These are phyloP conservation scores for Hymenoscyphus linearis DNA, from an alignment of 2,329 filamentous ascomycete genomes.

Conservation along the genomic window DNA sequence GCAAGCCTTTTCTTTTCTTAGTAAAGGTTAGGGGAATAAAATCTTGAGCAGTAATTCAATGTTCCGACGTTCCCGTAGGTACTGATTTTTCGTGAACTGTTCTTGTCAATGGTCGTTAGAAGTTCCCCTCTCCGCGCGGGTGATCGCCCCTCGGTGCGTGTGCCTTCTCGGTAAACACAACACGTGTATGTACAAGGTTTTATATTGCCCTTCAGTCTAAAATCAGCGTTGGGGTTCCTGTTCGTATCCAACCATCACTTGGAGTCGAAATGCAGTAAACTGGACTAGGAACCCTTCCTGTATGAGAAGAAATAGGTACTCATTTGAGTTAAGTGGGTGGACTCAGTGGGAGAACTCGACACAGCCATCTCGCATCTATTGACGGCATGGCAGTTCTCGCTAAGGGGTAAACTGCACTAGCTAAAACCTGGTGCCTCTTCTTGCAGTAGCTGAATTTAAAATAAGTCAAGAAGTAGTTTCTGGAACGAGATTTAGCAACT, in stretches of 20 bases:
- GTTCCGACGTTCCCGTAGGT: neutral
- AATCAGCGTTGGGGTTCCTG: neutral
- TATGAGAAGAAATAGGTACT: neutral
- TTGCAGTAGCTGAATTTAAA: neutral
- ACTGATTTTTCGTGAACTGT: neutral
- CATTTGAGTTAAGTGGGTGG: neutral
- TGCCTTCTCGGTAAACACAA: neutral
- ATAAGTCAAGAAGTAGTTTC: too few species aligned
- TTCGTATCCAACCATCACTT: neutral
- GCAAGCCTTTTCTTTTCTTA: neutral
- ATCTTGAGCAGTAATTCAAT: neutral
- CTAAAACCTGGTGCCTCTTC: neutral
- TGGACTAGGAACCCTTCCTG: neutral
- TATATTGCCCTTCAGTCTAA: neutral
- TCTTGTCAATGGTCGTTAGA: neutral
- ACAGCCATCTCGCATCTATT: neutral
- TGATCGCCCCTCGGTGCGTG: neutral
- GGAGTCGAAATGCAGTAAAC: neutral
- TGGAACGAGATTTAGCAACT: too few species aligned
- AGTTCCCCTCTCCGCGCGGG: neutral
- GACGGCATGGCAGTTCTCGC: neutral
- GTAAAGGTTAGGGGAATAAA: neutral
- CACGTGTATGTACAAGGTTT: neutral
- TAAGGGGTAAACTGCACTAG: neutral
- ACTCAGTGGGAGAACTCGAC: neutral